A percentile compares a stretch with the other conserved stretches of the same genome.
Conservation (phyloP, 352 stramenopile genomes). For the Phytophthora ramorum region DNA sequence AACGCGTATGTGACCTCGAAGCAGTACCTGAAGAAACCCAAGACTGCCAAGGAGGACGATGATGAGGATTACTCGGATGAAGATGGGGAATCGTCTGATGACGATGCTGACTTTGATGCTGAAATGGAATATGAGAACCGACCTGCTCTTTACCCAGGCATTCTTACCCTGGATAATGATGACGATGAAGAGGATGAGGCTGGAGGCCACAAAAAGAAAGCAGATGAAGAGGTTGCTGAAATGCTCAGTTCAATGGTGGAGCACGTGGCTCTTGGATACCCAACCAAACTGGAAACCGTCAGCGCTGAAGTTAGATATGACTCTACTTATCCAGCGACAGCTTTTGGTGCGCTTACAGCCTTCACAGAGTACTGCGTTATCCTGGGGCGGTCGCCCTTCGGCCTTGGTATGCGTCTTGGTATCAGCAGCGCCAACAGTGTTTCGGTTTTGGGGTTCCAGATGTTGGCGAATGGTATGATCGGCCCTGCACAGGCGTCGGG, state of each 20-base stretch:
- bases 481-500: constrained; percentile 79
- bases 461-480: constrained; percentile 71
- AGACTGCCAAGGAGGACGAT: constrained; percentile 58
- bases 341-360: constrained; percentile 47
- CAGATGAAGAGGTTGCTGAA: constrained; percentile 72
- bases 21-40: constrained; percentile 61
- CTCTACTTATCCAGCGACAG: constrained; percentile 58
- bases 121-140: constrained; percentile 45
- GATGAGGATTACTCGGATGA: constrained; percentile 84
- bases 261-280: constrained; percentile 83
- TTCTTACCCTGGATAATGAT: constrained; percentile 55
- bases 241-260: constrained; percentile 83
- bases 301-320: constrained; percentile 55
- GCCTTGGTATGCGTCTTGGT: constrained; percentile 85
- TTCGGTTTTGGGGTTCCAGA: constrained; percentile 85
- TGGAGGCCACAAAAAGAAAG: constrained; percentile 59
- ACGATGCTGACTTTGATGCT: constrained; percentile 79
- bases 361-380: constrained; percentile 86
- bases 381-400: constrained; percentile 66
- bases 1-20: constrained; percentile 84
- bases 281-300: constrained; percentile 51
- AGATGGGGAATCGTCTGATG: constrained; percentile 67
- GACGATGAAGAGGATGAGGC: constrained; percentile 50
- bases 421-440: constrained; percentile 65
- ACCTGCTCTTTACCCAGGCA: constrained; percentile 63